These are phyloP conservation scores for Magnolia changhungtana DNA, from an alignment of 164 flowering plant genomes.

Conservation along the genomic window DNA sequence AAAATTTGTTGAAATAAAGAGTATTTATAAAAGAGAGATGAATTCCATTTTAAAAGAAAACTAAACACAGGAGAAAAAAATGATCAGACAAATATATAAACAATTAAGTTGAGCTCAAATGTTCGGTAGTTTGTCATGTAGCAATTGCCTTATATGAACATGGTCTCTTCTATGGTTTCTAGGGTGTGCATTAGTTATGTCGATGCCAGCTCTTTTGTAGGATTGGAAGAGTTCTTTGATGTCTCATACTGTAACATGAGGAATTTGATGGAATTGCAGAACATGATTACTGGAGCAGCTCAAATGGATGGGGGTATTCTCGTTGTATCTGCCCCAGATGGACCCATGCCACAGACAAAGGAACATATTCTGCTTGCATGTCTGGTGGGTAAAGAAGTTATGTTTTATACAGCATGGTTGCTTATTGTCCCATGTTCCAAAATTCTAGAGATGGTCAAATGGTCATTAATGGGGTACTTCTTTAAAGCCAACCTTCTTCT, in stretches of 20 bases:
- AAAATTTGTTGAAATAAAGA: background rate
- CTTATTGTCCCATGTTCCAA: background rate
- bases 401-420: conserved; percentile 10
- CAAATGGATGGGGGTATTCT: conserved; percentile 99
- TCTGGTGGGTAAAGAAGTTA: conserved; percentile 46
- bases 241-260: background rate
- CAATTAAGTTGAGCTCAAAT: background rate
- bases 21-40: background rate
- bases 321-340: conserved; percentile 97
- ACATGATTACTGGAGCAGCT: conserved; percentile 99
- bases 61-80: background rate
- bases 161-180: background rate
- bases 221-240: background rate
- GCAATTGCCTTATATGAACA: background rate
- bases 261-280: conserved; percentile 42
- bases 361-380: conserved; percentile 95
- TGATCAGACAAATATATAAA: background rate
- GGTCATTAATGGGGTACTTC: too few species aligned
- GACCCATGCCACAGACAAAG: conserved; percentile 99
- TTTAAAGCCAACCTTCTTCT: background rate
- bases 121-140: background rate
- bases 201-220: background rate
- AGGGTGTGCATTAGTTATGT: too few species aligned
- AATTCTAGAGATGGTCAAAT: background rate
- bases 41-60: background rate